Evolutionary conservation across 495 filamentous ascomycete genomes (phyloP).

Genomic region (Tuber umbilicatum): DNA sequence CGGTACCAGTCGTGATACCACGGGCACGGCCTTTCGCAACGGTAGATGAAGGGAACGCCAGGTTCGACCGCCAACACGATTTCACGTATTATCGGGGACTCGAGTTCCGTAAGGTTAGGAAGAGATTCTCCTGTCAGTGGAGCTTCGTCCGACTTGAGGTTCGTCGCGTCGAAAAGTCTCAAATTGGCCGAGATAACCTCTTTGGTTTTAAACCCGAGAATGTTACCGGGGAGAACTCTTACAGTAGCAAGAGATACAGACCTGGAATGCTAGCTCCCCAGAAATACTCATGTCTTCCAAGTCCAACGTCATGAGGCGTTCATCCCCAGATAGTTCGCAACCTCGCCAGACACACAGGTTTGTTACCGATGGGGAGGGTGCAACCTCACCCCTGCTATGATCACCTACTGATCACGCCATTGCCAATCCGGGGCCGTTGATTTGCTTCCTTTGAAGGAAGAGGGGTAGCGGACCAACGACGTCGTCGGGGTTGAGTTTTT

Average conservation of each 20-base stretch:
- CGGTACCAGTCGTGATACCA: constrained; percentile 58
- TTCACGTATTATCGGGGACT: constrained; percentile 47
- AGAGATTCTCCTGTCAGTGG: constrained; percentile 68
- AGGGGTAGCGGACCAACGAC: background rate
- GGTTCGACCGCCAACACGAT: constrained; percentile 57
- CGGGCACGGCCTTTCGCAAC: constrained; percentile 62
- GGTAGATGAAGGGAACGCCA: constrained; percentile 62
- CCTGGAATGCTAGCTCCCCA: constrained; percentile 97
- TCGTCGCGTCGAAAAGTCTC: constrained; percentile 70
- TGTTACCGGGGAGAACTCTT: no score
- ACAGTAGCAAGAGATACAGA: constrained; percentile 54
- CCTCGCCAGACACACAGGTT: constrained; percentile 46
- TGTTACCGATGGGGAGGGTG: constrained; percentile 52
- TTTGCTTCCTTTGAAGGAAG: background rate
- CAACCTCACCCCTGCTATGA: constrained; percentile 8
- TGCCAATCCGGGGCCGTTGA: constrained; percentile 2
- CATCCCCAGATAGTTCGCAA: constrained; percentile 43
- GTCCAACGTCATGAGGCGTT: constrained; percentile 69
- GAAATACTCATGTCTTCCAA: constrained; percentile 88
- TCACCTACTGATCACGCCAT: constrained; percentile 17
- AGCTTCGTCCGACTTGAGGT: constrained; percentile 64
- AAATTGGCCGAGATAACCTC: constrained; percentile 76
- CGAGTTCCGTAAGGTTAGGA: constrained; percentile 51
- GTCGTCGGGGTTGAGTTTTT: background rate
- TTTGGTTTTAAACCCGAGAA: constrained; percentile 72